These are phyloP conservation scores for Mesembryanthemum crystallinum DNA, from an alignment of 148 eudicot genomes.

Conservation along the genomic window DNA sequence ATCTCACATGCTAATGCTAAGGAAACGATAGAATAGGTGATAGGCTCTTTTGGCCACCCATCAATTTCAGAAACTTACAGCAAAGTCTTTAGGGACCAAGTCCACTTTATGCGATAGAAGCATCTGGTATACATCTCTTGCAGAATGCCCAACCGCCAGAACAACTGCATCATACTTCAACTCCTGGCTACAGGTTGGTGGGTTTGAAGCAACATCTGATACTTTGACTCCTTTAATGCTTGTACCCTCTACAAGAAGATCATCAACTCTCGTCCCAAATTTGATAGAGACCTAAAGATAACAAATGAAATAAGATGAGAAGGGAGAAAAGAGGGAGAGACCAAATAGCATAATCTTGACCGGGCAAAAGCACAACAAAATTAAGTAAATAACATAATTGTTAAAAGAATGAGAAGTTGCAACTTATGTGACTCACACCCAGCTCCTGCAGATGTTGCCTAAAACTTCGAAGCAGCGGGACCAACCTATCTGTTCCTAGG, in stretches of 20 bases:
- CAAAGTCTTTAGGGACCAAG: conserved; percentile 81
- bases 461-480: conserved; percentile 80
- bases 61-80: conserved; percentile 50
- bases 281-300: conserved; percentile 64
- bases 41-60: neutral
- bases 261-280: conserved; percentile 93
- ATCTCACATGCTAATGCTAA: neutral
- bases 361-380: neutral
- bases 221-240: conserved; percentile 67
- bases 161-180: conserved; percentile 82
- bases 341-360: neutral
- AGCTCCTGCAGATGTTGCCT: conserved; percentile 70
- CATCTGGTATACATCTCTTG: conserved; percentile 92
- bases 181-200: conserved; percentile 37
- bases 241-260: conserved; percentile 64
- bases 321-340: conserved; percentile 7
- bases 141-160: conserved; percentile 97
- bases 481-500: conserved; percentile 89
- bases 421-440: conserved; percentile 57
- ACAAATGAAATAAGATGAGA: neutral
- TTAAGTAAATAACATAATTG: neutral
- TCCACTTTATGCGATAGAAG: conserved; percentile 73
- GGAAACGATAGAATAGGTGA: neutral
- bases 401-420: neutral
- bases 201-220: conserved; percentile 52